Conservation (phyloP, 2,329 filamentous ascomycete genomes). For the Phaeosphaeriaceae sp. region DNA sequence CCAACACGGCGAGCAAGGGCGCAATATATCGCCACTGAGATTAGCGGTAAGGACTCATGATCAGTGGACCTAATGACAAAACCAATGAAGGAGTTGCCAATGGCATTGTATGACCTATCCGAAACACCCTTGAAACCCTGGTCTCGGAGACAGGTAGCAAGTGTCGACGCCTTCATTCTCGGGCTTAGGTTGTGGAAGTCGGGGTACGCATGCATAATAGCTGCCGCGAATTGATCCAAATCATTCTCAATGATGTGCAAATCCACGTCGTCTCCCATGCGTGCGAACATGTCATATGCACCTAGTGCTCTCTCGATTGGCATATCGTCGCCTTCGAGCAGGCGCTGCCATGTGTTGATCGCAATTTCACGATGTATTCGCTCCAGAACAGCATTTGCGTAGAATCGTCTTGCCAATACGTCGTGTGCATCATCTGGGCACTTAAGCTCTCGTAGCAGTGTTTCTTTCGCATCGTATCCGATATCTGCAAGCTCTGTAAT, state of each 20-base stretch:
- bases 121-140: conserved; percentile 74
- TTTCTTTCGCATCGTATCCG: conserved; percentile 90
- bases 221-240: conserved; percentile 67
- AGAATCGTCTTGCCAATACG: conserved; percentile 78
- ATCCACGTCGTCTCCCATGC: conserved; percentile 75
- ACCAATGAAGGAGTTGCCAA: conserved; percentile 88
- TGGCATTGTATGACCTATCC: conserved; percentile 75
- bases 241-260: conserved; percentile 67
- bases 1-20: conserved; percentile 76
- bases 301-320: conserved; percentile 76
- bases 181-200: conserved; percentile 64
- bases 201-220: conserved; percentile 62
- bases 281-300: conserved; percentile 88
- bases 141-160: conserved; percentile 72
- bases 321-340: conserved; percentile 59
- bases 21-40: conserved; percentile 87
- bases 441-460: conserved; percentile 70
- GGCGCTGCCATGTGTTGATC: conserved; percentile 74
- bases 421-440: conserved; percentile 69
- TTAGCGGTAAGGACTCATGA: conserved; percentile 83
- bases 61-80: conserved; percentile 74
- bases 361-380: conserved; percentile 82
- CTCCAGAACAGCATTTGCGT: conserved; percentile 74
- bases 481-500: conserved; percentile 73
- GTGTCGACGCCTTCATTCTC: conserved; percentile 69